phyloP scores from a whole-genome alignment of 2,329 filamentous ascomycete genomes.

The Cryoendolithus antarcticus region DNA sequence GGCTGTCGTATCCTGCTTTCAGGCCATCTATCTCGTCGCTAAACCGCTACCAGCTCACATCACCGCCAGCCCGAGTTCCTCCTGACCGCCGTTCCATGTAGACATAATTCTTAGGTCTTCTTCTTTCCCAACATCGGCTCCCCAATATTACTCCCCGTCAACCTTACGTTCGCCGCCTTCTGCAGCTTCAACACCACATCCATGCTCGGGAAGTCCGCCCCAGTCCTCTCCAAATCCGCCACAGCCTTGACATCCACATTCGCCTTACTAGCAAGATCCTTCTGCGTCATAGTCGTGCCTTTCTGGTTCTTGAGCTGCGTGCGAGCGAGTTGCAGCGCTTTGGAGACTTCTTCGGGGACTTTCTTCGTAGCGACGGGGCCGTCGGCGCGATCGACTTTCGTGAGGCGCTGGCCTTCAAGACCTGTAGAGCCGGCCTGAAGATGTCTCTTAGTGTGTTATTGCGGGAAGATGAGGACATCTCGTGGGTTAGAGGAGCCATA shows the following conservation, averaged over 20 bases:
- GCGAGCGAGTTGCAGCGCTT: slow-evolving; percentile 69
- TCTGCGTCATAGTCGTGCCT: slow-evolving; percentile 68
- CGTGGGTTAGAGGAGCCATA: slow-evolving; percentile 39
- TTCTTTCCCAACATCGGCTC: slow-evolving; percentile 65
- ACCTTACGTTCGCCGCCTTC: slow-evolving; percentile 38
- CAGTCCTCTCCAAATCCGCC: slow-evolving; percentile 71
- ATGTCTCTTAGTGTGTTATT: slow-evolving; percentile 20
- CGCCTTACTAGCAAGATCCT: slow-evolving; percentile 72
- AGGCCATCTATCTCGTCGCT: not conserved
- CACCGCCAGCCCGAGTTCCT: too few relatives aligned
- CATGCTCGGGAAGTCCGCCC: slow-evolving; percentile 68
- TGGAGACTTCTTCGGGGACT: slow-evolving; percentile 65
- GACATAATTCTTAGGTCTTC: slow-evolving; percentile 40
- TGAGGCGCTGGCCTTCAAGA: slow-evolving; percentile 80
- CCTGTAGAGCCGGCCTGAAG: slow-evolving; percentile 23
- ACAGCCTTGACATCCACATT: slow-evolving; percentile 73
- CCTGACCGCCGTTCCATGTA: too few relatives aligned
- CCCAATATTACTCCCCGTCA: slow-evolving; percentile 48
- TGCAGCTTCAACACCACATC: slow-evolving; percentile 77
- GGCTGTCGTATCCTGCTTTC: slow-evolving; percentile 1
- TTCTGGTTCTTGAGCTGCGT: slow-evolving; percentile 71
- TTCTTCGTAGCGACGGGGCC: slow-evolving; percentile 97
- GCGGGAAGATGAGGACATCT: not conserved
- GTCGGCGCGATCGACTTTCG: slow-evolving; percentile 93
- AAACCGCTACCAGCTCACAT: not conserved